Evolutionary conservation across 2,329 filamentous ascomycete genomes (phyloP).

Genomic region (Ophiobolus disseminans): DNA sequence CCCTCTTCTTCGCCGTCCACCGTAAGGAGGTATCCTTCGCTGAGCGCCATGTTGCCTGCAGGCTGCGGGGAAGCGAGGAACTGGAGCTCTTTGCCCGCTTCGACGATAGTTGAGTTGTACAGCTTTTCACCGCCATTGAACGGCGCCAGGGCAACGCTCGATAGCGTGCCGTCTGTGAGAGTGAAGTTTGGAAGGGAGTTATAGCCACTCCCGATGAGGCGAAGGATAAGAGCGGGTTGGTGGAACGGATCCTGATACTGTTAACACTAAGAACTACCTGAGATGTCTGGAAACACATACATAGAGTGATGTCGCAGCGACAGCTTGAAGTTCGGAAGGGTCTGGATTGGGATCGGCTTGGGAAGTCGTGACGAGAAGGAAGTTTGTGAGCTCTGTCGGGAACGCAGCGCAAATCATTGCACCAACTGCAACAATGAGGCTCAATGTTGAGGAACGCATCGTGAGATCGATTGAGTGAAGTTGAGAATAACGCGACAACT

Average conservation of each 20-base stretch:
- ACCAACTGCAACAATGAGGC: slow-evolving; percentile 8
- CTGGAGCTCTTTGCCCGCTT: slow-evolving; percentile 34
- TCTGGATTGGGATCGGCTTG: slow-evolving; percentile 31
- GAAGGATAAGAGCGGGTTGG: slow-evolving; percentile 45
- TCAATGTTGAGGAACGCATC: slow-evolving; percentile 22
- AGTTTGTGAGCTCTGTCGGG: slow-evolving; percentile 30
- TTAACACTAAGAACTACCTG: not conserved
- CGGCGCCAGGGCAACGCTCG: slow-evolving; percentile 36
- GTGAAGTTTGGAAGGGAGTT: slow-evolving; percentile 50
- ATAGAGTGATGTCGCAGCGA: slow-evolving; percentile 50
- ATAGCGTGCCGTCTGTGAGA: slow-evolving; percentile 42
- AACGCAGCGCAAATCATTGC: slow-evolving; percentile 15
- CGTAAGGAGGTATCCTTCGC: slow-evolving; percentile 47
- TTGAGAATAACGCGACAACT: not conserved
- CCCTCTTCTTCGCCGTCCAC: slow-evolving; percentile 46
- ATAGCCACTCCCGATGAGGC: slow-evolving; percentile 49
- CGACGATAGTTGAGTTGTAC: slow-evolving; percentile 44
- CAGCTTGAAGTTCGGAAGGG: slow-evolving; percentile 42
- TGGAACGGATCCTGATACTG: slow-evolving; percentile 40
- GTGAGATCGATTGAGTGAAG: not conserved
- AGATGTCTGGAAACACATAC: slow-evolving; percentile 18
- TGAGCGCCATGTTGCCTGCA: slow-evolving; percentile 44
- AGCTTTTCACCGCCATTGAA: slow-evolving; percentile 33
- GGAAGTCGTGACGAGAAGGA: slow-evolving; percentile 52
- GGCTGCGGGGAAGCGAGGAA: slow-evolving; percentile 41